A percentile compares a stretch with the other conserved stretches of the same genome.
Conservation (phyloP, 805 yeast species). For the Starmerella ratchasimensis region DNA sequence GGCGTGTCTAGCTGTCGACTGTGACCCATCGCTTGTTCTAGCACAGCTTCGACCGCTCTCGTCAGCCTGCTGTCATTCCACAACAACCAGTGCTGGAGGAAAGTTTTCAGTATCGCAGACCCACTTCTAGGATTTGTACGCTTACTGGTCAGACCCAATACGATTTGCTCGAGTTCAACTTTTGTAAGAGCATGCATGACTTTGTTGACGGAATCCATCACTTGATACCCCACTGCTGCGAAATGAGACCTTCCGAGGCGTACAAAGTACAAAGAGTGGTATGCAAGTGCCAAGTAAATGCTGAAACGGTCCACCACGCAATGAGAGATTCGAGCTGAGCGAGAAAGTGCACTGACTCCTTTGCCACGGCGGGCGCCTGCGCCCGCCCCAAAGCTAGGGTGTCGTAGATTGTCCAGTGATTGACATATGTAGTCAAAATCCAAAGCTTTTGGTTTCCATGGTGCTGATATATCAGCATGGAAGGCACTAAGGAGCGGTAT, state of each 20-base stretch:
- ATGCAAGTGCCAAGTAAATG: slow-evolving; percentile 13
- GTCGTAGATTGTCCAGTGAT: not conserved
- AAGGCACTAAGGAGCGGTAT: slow-evolving; percentile 9
- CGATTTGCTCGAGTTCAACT: slow-evolving; percentile 14
- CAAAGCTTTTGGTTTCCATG: slow-evolving; percentile 10
- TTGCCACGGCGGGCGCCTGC: no score
- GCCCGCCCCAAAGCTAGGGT: no score
- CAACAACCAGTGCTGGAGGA: slow-evolving; percentile 14
- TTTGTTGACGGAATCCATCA: slow-evolving; percentile 12
- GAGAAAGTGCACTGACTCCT: not conserved
- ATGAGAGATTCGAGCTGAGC: no score
- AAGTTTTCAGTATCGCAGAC: slow-evolving; percentile 4
- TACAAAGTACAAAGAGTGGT: slow-evolving; percentile 10
- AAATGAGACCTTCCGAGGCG: slow-evolving; percentile 11
- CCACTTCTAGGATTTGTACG: not conserved
- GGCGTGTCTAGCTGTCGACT: slow-evolving; percentile 7
- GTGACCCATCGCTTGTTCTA: slow-evolving; percentile 7
- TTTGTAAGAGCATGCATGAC: slow-evolving; percentile 15
- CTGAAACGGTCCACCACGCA: slow-evolving; percentile 6
- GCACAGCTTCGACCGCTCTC: slow-evolving; percentile 13
- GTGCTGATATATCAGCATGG: slow-evolving; percentile 6
- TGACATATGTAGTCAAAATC: slow-evolving; percentile 10
- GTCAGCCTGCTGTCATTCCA: slow-evolving; percentile 14
- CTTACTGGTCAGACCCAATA: slow-evolving; percentile 2
- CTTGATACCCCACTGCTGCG: slow-evolving; percentile 4